A percentile compares a stretch with the other conserved stretches of the same genome.
phyloP scores from a whole-genome alignment of 805 yeast species.

The Maudiozyma serrabonitensis region DNA sequence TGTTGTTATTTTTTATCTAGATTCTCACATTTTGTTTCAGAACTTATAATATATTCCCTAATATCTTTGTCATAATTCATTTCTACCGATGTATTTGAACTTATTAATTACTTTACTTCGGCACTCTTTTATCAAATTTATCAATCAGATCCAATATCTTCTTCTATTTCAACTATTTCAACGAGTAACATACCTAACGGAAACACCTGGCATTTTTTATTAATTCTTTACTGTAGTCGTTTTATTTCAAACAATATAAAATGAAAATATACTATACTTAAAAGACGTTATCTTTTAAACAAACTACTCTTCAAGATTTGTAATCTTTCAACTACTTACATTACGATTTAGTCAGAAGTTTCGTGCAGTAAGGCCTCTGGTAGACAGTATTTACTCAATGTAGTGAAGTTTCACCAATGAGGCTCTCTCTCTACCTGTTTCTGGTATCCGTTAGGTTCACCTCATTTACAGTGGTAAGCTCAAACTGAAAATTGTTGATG shows the following conservation, averaged over 20 bases:
- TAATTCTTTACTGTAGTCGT: conserved; percentile 1
- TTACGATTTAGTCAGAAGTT: not conserved
- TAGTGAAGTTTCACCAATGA: no score
- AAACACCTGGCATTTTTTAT: conserved; percentile 86
- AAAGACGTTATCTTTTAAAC: no score
- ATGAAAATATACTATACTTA: not conserved
- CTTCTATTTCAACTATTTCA: not conserved
- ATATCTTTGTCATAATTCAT: no score
- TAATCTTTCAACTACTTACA: not conserved
- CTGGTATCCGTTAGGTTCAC: no score
- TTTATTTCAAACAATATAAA: not conserved
- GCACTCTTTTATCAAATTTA: not conserved
- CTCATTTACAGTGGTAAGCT: no score
- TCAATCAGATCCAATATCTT: not conserved
- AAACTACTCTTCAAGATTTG: not conserved
- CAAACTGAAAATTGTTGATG: no score
- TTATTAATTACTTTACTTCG: no score
- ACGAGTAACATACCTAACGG: conserved; percentile 81
- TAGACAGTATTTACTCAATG: not conserved
- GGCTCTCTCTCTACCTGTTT: no score
- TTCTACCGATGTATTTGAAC: no score
- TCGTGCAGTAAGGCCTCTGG: not conserved
- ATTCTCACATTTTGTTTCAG: no score
- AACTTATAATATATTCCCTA: no score
- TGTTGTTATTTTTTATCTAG: no score